Percentiles rank a stretch among this genome's conserved stretches.
These are phyloP conservation scores for Cryptosporidium ubiquitum DNA, from an alignment of 169 alveolate genomes.

Conservation along the genomic window DNA sequence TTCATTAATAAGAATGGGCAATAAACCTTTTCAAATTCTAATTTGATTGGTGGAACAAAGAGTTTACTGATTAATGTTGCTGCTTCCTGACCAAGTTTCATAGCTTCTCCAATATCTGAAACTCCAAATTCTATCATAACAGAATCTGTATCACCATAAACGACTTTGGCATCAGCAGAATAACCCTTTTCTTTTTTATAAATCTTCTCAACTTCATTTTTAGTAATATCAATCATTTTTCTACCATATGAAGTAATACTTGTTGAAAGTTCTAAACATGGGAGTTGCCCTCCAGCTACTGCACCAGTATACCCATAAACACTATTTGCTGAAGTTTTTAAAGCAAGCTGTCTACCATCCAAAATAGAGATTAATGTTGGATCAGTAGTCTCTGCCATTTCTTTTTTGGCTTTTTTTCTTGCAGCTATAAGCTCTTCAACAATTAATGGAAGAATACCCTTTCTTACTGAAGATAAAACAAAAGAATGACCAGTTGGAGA, in stretches of 20 bases:
- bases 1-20: slow-evolving; percentile 95
- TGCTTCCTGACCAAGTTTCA: slow-evolving; percentile 93
- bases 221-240: slow-evolving; percentile 93
- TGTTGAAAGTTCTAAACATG: slow-evolving; percentile 95
- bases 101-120: slow-evolving; percentile 89
- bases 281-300: slow-evolving; percentile 94
- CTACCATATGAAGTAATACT: slow-evolving; percentile 98
- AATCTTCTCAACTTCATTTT: slow-evolving; percentile 85
- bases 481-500: slow-evolving; percentile 76
- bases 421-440: slow-evolving; percentile 97
- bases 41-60: slow-evolving; percentile 92
- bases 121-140: slow-evolving; percentile 98
- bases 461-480: slow-evolving; percentile 77
- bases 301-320: slow-evolving; percentile 99
- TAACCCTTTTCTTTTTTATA: slow-evolving; percentile 91
- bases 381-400: slow-evolving; percentile 90
- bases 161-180: slow-evolving; percentile 91
- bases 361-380: slow-evolving; percentile 90
- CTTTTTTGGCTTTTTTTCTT: slow-evolving; percentile 93
- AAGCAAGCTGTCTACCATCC: slow-evolving; percentile 98
- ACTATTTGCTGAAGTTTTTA: slow-evolving; percentile 98
- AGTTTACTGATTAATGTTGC: slow-evolving; percentile 90
- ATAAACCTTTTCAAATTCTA: slow-evolving; percentile 98
- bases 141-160: slow-evolving; percentile 99
- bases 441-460: slow-evolving; percentile 96